phyloP scores from a whole-genome alignment of 2,329 filamentous ascomycete genomes.

The Pezizomycotina sp. region DNA sequence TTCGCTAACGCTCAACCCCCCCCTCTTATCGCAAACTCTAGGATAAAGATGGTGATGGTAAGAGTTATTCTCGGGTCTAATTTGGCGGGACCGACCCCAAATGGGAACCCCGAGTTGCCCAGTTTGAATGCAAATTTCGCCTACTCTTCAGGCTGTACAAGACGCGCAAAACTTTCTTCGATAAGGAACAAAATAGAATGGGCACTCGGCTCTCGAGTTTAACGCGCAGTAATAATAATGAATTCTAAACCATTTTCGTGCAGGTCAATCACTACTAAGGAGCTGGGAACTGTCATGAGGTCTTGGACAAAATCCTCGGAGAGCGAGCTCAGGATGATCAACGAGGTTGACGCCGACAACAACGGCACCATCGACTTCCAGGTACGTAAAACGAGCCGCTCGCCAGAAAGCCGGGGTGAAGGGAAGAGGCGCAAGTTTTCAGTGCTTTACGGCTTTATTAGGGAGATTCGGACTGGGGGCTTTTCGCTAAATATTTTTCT shows the following conservation, averaged over 20 bases:
- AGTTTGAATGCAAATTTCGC: too few relatives aligned
- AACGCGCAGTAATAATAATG: not conserved
- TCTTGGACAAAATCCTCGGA: conserved; percentile 81
- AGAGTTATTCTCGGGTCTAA: too few relatives aligned
- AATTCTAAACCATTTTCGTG: too few relatives aligned
- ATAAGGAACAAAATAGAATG: too few relatives aligned
- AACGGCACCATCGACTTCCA: conserved; percentile 82
- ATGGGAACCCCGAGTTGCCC: too few relatives aligned
- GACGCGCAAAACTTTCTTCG: too few relatives aligned
- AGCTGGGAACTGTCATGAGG: conserved; percentile 79
- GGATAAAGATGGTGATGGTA: conserved; percentile 86
- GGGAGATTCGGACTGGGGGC: conserved; percentile 12
- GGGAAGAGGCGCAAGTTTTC: too few relatives aligned
- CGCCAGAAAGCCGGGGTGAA: conserved; percentile 8
- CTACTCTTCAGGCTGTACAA: too few relatives aligned
- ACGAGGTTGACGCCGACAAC: conserved; percentile 83
- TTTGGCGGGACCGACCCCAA: too few relatives aligned
- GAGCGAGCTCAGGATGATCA: conserved; percentile 86
- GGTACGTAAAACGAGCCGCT: conserved; percentile 38
- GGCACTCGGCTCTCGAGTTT: not conserved
- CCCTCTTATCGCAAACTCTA: conserved; percentile 30
- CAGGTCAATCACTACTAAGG: conserved; percentile 86
- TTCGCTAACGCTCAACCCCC: too few relatives aligned
- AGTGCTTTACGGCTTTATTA: conserved; percentile 2
- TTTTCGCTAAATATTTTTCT: too few relatives aligned